Base-by-base conservation (phyloP, 2,329 filamentous ascomycete species). In the Colletotrichum sublineola region DNA sequence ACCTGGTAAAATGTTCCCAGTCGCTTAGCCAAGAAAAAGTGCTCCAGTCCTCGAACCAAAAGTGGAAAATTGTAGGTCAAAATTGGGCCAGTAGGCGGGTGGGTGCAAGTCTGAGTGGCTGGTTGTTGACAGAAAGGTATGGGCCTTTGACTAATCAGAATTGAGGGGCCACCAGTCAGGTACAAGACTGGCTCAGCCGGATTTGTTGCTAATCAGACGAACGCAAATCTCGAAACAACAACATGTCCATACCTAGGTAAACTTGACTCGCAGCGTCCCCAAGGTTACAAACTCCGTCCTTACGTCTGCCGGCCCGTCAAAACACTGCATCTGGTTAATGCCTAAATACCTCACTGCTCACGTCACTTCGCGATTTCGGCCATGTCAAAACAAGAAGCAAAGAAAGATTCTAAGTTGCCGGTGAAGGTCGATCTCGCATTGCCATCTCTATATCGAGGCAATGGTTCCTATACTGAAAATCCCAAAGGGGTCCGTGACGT, bases 381-480 rank as follows among this genome's bases (percentile, higher is more conserved):
- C 24, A 73, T 73, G 70, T n/a, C 60, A n/a, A 48, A 67, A 31
- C 3, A 38, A 36, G 31, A 67, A 11, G 42, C 24, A 42, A 36
- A 33, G 33, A 24, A 50, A 31, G 11, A 48, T 36, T 14, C 33
- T 5, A 69, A 63, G 33, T 44, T 33, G 14, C 61, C 44, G 8
- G 40, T 20, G 20, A 69, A 71, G 24, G 52, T 75, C 46, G 44
- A 38, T 2, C 58, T 75, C n/a, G 38, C 56, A 14, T 40, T 67
- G 9, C 72, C 74, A 8, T 42, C 68, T 6, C 56, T 64, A 2
- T 75, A 75, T 29, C 72, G 40, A 55, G 74, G 72, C 44, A 67
- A 44, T n/a, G 74, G 72, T 7, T 73, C 74, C 12, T 75, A 75
- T 36, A 75, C 73, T 14, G 71, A 74, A 29, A 68, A 44, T 44